Conservation (phyloP, 805 yeast genomes). For the Zygosaccharomyces siamensis region DNA sequence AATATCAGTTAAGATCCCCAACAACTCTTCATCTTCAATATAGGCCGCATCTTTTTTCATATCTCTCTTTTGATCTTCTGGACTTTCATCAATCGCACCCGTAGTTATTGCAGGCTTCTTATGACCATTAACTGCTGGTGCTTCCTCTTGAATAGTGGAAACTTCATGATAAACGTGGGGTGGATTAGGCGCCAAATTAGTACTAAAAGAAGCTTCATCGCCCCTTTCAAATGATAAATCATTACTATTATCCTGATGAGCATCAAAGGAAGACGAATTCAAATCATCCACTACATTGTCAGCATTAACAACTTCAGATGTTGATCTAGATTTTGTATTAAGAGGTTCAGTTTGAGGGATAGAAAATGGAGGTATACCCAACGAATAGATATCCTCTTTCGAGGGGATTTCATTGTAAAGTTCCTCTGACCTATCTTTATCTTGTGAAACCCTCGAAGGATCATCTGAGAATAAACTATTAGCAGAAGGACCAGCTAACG, state of each 20-base stretch:
- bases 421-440: slow-evolving; percentile 1
- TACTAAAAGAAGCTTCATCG: slow-evolving; percentile 31
- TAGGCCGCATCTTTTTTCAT: slow-evolving; percentile 34
- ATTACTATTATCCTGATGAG: slow-evolving; percentile 23
- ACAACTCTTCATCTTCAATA: slow-evolving; percentile 27
- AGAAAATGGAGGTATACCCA: slow-evolving; percentile 1
- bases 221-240: slow-evolving; percentile 36
- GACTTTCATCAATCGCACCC: background rate
- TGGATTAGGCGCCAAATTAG: slow-evolving; percentile 12
- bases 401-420: background rate
- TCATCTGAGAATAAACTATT: slow-evolving; percentile 28
- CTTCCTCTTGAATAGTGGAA: slow-evolving; percentile 33
- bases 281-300: slow-evolving; percentile 19
- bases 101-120: background rate
- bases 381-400: background rate
- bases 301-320: slow-evolving; percentile 5
- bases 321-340: background rate
- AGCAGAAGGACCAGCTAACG: slow-evolving; percentile 20
- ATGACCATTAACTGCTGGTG: slow-evolving; percentile 5
- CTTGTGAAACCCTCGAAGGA: slow-evolving; percentile 17
- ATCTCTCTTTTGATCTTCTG: background rate
- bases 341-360: slow-evolving; percentile 4
- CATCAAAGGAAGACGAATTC: slow-evolving; percentile 3
- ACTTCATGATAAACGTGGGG: slow-evolving; percentile 28
- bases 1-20: slow-evolving; percentile 68